These are phyloP conservation scores for Xylaria bambusicola DNA, from an alignment of 495 filamentous ascomycete species.

Conservation along the genomic window DNA sequence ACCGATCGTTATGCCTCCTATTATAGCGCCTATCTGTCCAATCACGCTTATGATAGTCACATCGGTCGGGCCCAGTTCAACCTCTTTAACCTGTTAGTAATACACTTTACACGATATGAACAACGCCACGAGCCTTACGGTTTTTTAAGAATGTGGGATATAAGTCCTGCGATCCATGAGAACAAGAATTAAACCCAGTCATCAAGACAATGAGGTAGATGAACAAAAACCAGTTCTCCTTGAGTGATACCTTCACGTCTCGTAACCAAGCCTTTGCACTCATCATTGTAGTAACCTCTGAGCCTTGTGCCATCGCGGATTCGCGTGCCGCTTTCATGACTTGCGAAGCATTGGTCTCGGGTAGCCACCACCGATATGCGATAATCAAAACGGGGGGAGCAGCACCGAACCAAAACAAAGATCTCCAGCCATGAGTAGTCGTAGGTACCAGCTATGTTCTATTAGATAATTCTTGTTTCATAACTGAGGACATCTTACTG, in stretches of 20 bases:
- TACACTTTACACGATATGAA: background rate
- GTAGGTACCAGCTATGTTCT: constrained; percentile 58
- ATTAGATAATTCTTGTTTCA: background rate
- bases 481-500: constrained; percentile 13
- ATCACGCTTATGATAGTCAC: constrained; percentile 81
- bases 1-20: constrained; percentile 68
- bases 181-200: constrained; percentile 88
- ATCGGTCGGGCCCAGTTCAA: constrained; percentile 62
- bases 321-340: constrained; percentile 20
- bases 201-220: constrained; percentile 77
- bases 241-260: constrained; percentile 70
- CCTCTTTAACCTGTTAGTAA: constrained; percentile 43
- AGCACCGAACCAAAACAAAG: constrained; percentile 81
- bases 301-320: constrained; percentile 52
- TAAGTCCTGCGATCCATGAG: constrained; percentile 83
- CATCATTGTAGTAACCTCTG: constrained; percentile 50
- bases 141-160: constrained; percentile 80
- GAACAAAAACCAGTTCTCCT: constrained; percentile 72
- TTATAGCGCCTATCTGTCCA: constrained; percentile 75
- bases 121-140: constrained; percentile 33
- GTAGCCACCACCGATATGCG: constrained; percentile 70
- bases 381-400: constrained; percentile 76
- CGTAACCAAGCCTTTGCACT: constrained; percentile 60
- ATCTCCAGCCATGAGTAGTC: constrained; percentile 69
- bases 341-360: constrained; percentile 60